Base-by-base conservation (phyloP, 2,329 filamentous ascomycete species). In the Scopulariopsis brevicaulis region DNA sequence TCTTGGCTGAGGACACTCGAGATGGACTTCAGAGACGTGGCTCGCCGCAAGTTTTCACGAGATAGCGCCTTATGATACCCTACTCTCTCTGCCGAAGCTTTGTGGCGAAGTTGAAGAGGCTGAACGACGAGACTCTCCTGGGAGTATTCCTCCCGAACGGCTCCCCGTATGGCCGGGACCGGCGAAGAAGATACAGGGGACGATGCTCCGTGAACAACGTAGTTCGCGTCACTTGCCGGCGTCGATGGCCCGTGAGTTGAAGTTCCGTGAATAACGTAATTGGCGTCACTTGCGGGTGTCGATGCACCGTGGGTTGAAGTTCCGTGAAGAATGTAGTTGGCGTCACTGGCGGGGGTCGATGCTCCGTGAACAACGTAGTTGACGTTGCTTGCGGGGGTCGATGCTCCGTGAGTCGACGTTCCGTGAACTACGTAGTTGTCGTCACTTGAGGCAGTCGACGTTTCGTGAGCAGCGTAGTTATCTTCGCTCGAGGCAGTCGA, bases 41-140 rank as follows among this genome's bases (percentile, higher is more conserved):
- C 60, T 32, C 57, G 72, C 25, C 78, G 76, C 25, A 81, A 70
- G 10, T 77, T 78, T 60, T 84, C 80, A 59, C 75, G 73, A 7
- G 81, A 83, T 35, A 73, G 70, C 37, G 76, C 73, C 63, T 74
- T 78, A 63, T 74, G 74, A 60, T 79, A 74, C 4, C 74, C 75
- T 32, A 79, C 70, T 24, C 70, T 73, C 53, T 84, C 80, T 53
- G 71, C 72, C 1, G 79, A 78, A 25, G 69, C 70, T 62, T 73
- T 73, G 64, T 72, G 75, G 57, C 69, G 68, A 10, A 79, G 75
- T 53, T 74, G 73, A 20, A 86, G 69, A 0, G 83, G 82, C 10
- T 79, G 73, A 15, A 85, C 79, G 14, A 81, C 64, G 34, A 86
- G 71, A 61, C 82, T 85, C 64, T 85, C 83, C 61, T 81, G 81